Evolutionary conservation across 495 filamentous ascomycete genomes (phyloP), one percentile per base, ranked within the genome.

Genomic region (Cudoniella acicularis): DNA sequence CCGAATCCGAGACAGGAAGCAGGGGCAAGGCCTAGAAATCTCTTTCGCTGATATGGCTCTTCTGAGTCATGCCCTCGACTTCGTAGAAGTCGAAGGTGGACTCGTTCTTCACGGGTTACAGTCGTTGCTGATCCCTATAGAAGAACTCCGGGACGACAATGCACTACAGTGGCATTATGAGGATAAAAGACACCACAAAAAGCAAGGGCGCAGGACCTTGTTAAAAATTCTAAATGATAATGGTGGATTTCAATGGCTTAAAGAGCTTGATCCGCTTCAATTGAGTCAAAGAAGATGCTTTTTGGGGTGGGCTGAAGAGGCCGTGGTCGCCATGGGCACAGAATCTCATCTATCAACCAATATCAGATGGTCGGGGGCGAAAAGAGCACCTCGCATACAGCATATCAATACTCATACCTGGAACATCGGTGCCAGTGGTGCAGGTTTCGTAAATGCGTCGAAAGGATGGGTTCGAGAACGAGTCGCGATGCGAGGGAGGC

Each of bases 241-340:
- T 36, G 13, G 30, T 16, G 11, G 46, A 21, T 10, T 1, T 43
- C 26, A 41, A 36, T 47, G 49, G 57, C 46, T 53, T 20, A 53
- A 40, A 21, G 22, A 46, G n/a, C 27, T 10, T 22, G n/a, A 42
- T 22, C 26, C 46, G 1, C 22, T 21, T 4, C 17, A 40, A 2
- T 22, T 59, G n/a, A n/a, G 24, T 17, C 6, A 1, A 23, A 30
- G n/a, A n/a, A 27, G 57, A 42, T 59, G 57, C 36, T 59, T 59
- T 52, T 49, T 59, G 40, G 57, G 57, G 10, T 54, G 22, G 57
- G 57, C n/a, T n/a, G n/a, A n/a, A n/a, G n/a, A n/a, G n/a, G n/a
- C n/a, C n/a, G n/a, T n/a, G n/a, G n/a, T n/a, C n/a, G n/a, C n/a
- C n/a, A n/a, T n/a, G n/a, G n/a, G n/a, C n/a, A n/a, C n/a, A n/a